Conservation (phyloP, 2,329 filamentous ascomycete genomes). For the Leptoxyphium fumago region DNA sequence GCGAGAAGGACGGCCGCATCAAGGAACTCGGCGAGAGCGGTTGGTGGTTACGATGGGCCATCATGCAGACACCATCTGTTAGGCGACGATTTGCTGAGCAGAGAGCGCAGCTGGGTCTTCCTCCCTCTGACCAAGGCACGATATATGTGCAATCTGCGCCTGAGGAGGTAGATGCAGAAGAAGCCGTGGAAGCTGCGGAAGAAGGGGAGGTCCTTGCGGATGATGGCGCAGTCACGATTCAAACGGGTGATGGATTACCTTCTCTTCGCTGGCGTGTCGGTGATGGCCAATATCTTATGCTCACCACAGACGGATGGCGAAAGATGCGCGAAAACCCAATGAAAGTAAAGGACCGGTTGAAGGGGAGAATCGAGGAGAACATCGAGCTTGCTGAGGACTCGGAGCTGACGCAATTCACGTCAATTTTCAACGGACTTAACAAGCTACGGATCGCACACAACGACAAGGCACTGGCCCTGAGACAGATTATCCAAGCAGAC, state of each 20-base stretch:
- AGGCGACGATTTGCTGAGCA: constrained; percentile 52
- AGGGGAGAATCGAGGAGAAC: not conserved
- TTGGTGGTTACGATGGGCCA: constrained; percentile 77
- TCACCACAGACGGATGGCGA: constrained; percentile 17
- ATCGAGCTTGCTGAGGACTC: not conserved
- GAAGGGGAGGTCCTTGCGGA: constrained; percentile 20
- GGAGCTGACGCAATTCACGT: not conserved
- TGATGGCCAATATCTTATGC: constrained; percentile 14
- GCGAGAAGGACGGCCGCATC: constrained; percentile 60
- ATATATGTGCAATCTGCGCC: not conserved
- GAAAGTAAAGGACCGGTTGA: not conserved
- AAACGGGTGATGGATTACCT: constrained; percentile 2
- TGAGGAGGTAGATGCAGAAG: constrained; percentile 23
- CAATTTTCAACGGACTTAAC: not conserved
- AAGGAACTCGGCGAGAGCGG: constrained; percentile 79
- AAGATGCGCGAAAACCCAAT: constrained; percentile 4
- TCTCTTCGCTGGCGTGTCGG: constrained; percentile 18
- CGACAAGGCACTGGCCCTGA: not conserved
- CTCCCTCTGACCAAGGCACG: constrained; percentile 9
- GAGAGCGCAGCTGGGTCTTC: constrained; percentile 50
- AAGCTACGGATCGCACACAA: not conserved
- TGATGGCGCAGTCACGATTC: constrained; percentile 4
- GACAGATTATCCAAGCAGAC: not conserved
- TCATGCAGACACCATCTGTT: constrained; percentile 65
- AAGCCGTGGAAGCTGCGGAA: constrained; percentile 14